Conservation (phyloP, 176 grass and related monocot species). For the Raddia distichophylla region DNA sequence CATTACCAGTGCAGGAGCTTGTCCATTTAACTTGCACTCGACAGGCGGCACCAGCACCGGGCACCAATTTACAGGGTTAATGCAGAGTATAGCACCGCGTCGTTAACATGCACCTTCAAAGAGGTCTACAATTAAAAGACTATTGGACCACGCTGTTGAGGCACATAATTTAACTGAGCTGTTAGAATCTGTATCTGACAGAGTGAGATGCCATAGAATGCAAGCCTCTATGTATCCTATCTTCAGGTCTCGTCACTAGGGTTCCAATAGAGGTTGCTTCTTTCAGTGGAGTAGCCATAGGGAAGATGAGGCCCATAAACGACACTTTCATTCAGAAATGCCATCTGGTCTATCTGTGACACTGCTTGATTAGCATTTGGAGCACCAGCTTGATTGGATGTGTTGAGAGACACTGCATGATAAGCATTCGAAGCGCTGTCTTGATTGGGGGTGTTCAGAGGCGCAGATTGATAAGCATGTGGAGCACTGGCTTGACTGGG, state of each 20-base stretch:
- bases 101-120: conserved; percentile 16
- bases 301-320: conserved; percentile 80
- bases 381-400: conserved; percentile 38
- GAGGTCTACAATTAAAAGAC: conserved; percentile 39
- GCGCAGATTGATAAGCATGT: conserved; percentile 24
- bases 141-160: conserved; percentile 24
- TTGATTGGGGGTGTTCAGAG: conserved; percentile 45
- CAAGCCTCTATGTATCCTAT: neutral
- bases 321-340: conserved; percentile 52
- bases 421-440: conserved; percentile 43
- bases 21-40: neutral
- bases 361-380: conserved; percentile 47
- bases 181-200: conserved; percentile 30
- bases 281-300: conserved; percentile 53
- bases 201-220: neutral
- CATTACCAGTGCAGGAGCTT: neutral
- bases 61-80: conserved; percentile 35
- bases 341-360: conserved; percentile 49
- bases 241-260: conserved; percentile 37
- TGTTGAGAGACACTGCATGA: conserved; percentile 23
- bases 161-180: conserved; percentile 32
- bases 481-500: conserved; percentile 45
- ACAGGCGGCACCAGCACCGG: neutral
- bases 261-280: conserved; percentile 48
- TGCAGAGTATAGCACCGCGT: conserved; percentile 3